Conservation (phyloP, 2,329 filamentous ascomycete genomes). For the Alternaria burnsii region DNA sequence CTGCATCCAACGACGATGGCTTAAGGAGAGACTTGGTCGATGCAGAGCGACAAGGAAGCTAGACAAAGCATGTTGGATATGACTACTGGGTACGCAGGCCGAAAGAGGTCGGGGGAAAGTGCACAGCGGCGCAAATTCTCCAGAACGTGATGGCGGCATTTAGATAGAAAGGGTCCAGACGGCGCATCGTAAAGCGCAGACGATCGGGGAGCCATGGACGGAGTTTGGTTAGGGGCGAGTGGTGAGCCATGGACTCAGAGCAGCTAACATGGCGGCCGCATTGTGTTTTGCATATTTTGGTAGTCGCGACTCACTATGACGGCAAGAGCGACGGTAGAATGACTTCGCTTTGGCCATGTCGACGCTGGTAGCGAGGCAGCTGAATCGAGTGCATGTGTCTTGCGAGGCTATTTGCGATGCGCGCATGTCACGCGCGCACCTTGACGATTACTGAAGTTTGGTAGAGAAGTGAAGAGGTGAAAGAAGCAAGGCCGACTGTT, state of each 20-base stretch:
- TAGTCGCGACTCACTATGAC: conserved; percentile 20
- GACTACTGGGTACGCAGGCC: conserved; percentile 24
- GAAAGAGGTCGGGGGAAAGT: conserved; percentile 28
- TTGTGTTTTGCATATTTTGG: conserved; percentile 14
- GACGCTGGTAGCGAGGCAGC: background rate
- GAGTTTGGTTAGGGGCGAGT: conserved; percentile 6
- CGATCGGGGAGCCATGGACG: conserved; percentile 15
- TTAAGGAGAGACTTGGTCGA: conserved; percentile 39
- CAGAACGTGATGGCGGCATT: conserved; percentile 10
- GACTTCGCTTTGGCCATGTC: background rate
- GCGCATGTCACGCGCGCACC: background rate
- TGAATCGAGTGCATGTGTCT: background rate
- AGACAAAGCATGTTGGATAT: conserved; percentile 20
- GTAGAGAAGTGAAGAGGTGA: background rate
- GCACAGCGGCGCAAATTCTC: conserved; percentile 22
- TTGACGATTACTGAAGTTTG: background rate
- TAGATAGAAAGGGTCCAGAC: conserved; percentile 29
- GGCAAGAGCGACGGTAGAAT: conserved; percentile 10
- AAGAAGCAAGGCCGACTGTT: conserved; percentile 2
- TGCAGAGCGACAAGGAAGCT: conserved; percentile 20
- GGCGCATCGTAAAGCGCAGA: conserved; percentile 28
- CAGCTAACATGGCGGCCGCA: conserved; percentile 16
- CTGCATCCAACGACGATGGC: conserved; percentile 39
- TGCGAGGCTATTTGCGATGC: background rate
- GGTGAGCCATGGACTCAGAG: conserved; percentile 8